Evolutionary conservation across 352 stramenopile species (phyloP).

Genomic region (Pythium myriotylum): DNA sequence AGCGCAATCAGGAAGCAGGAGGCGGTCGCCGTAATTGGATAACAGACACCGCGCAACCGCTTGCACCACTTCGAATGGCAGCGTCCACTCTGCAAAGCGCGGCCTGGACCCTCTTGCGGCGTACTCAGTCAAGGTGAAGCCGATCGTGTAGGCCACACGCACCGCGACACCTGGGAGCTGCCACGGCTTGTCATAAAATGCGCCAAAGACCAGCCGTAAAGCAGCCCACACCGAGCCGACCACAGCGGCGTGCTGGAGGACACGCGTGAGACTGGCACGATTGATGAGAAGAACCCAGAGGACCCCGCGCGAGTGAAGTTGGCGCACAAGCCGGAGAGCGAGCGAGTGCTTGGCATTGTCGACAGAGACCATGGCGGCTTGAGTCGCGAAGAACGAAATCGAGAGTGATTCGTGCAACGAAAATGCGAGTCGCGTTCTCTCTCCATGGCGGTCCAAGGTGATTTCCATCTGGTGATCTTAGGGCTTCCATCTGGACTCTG

Average conservation of each 20-base stretch:
- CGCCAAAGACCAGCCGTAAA: slow-evolving; percentile 1
- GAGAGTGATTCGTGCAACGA: no score
- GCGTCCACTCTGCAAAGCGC: slow-evolving; percentile 47
- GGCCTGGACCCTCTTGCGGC: slow-evolving; percentile 35
- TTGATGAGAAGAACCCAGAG: no score
- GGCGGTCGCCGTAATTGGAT: slow-evolving; percentile 21
- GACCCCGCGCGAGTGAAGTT: no score
- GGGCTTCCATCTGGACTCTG: no score
- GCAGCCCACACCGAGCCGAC: background rate
- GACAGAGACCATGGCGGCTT: no score
- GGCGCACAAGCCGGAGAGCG: no score
- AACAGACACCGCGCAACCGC: slow-evolving; percentile 18
- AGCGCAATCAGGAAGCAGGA: background rate
- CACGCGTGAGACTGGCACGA: no score
- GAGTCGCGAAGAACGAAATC: no score
- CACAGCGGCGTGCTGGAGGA: background rate
- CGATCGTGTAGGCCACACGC: slow-evolving; percentile 1
- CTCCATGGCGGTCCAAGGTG: no score
- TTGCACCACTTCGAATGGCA: slow-evolving; percentile 35
- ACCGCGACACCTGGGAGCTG: slow-evolving; percentile 1
- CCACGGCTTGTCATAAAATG: slow-evolving; percentile 6
- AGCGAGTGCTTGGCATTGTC: no score
- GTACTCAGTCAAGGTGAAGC: slow-evolving; percentile 5
- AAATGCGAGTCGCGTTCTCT: no score
- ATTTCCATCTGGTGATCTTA: no score